Base-by-base conservation (phyloP, 805 yeast species). In the Yamadazyma phyllophila region DNA sequence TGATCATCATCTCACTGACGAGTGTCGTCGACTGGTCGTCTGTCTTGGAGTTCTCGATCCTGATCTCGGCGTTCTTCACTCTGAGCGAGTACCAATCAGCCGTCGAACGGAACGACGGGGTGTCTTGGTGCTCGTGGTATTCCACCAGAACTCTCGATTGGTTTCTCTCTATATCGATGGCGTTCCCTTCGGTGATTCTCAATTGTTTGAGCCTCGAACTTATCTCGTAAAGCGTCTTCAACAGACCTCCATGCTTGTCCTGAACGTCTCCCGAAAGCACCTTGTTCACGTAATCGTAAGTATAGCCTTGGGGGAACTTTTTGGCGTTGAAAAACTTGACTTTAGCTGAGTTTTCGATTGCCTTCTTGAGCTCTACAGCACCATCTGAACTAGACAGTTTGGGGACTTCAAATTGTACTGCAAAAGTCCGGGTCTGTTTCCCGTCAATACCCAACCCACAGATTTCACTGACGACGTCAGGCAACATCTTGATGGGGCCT, bases 1-100 rank as follows among this genome's bases (percentile, higher is more conserved):
- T 65, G 17, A 91, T 76, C 99, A 92, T 92, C 40, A 86, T 61
- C 59, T 92, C 96, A 0, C 92, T 76, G 1, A 92, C 97, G 20
- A 92, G 68, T 2, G 71, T 56, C 33, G 79, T 81, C 0, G 96
- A 82, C 30, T 71, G 65, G 0, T 81, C n/a, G 7, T 14, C 34
- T n/a, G 15, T 35, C 55, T 8, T 40, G 41, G 9, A 50, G 35
- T 24, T 55, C 38, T 7, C 50, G 11, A 59, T 45, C 5, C 41
- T 34, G 13, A 56, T 55, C 9, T 40, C 49, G 5, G 56, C 44
- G 17, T 54, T 50, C 15, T 43, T 43, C 3, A 51, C 40, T 8
- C 38, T 35, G 13, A 62, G 30, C 29, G 56, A 51, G 34, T 59
- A 52, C 4, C 61, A 62, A 7, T 42, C 30, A 4, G 48, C 53